Conservation (phyloP, 192 early-diverging fungal genomes). For the Funneliformis mosseae region DNA sequence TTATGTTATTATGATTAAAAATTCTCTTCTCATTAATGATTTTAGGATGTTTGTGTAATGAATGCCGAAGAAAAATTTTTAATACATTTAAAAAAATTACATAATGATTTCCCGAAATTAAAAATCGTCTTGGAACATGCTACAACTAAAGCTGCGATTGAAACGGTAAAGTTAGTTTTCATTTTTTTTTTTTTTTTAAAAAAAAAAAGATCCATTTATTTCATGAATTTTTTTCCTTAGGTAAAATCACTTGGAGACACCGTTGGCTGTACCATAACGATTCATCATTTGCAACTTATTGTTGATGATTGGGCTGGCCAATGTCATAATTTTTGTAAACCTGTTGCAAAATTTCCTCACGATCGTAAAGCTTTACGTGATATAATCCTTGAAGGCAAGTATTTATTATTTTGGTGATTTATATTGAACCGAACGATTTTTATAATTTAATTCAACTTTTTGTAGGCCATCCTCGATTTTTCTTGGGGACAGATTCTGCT, state of each 20-base stretch:
- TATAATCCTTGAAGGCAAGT: slow-evolving; percentile 71
- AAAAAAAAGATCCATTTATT: background rate
- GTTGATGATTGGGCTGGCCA: slow-evolving; percentile 99
- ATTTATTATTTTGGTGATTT: background rate
- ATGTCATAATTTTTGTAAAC: slow-evolving; percentile 97
- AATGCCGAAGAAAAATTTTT: slow-evolving; percentile 96
- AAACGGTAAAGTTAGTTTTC: slow-evolving; percentile 67
- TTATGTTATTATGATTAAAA: slow-evolving; percentile 7
- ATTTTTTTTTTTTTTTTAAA: too few species aligned
- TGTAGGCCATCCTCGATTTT: slow-evolving; percentile 89
- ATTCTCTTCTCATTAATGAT: background rate
- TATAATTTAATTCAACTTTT: background rate
- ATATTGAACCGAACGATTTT: too few species aligned
- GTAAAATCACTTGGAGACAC: slow-evolving; percentile 89
- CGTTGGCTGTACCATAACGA: slow-evolving; percentile 93
- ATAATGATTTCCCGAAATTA: slow-evolving; percentile 87
- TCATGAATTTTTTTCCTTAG: slow-evolving; percentile 26
- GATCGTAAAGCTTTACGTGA: slow-evolving; percentile 88
- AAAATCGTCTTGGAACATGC: slow-evolving; percentile 98
- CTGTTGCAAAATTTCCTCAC: slow-evolving; percentile 93
- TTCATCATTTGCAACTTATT: slow-evolving; percentile 89
- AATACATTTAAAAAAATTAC: slow-evolving; percentile 80
- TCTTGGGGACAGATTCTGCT: slow-evolving; percentile 95
- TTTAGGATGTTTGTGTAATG: slow-evolving; percentile 85
- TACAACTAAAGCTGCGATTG: slow-evolving; percentile 91